Evolutionary conservation across 163 green algal species (phyloP).

Genomic region (Volvox carteri): DNA sequence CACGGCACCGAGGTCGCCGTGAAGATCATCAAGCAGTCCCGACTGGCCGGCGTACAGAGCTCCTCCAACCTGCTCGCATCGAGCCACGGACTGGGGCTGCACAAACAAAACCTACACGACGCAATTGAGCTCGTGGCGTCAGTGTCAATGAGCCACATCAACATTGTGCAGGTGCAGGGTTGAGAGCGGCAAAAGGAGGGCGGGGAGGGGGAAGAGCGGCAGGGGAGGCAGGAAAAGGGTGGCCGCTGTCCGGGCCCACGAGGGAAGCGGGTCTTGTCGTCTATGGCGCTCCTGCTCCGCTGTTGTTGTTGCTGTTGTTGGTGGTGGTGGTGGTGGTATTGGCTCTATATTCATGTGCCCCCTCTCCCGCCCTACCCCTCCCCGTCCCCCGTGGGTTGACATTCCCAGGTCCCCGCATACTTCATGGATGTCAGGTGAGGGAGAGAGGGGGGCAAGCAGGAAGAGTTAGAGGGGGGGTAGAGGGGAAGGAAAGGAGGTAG

Average conservation of each 20-base stretch:
- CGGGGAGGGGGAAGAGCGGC: no score
- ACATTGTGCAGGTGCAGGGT: conserved; percentile 40
- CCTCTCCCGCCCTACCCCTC: background rate
- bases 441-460: no score
- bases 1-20: conserved; percentile 40
- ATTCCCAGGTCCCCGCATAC: conserved; percentile 33
- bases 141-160: conserved; percentile 43
- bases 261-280: no score
- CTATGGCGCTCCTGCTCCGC: background rate
- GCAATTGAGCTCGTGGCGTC: conserved; percentile 43
- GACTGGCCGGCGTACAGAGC: background rate
- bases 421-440: conserved; percentile 45
- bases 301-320: background rate
- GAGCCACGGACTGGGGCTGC: conserved; percentile 9
- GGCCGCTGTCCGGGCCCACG: no score
- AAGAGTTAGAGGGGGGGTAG: no score
- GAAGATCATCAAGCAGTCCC: conserved; percentile 45
- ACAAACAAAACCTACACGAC: conserved; percentile 49
- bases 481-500: no score
- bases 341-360: no score
- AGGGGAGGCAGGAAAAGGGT: no score
- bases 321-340: background rate
- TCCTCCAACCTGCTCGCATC: conserved; percentile 1
- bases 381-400: background rate
- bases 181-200: no score